Evolutionary conservation across 2,329 filamentous ascomycete genomes (phyloP).

Genomic region (Ascochyta pisi): DNA sequence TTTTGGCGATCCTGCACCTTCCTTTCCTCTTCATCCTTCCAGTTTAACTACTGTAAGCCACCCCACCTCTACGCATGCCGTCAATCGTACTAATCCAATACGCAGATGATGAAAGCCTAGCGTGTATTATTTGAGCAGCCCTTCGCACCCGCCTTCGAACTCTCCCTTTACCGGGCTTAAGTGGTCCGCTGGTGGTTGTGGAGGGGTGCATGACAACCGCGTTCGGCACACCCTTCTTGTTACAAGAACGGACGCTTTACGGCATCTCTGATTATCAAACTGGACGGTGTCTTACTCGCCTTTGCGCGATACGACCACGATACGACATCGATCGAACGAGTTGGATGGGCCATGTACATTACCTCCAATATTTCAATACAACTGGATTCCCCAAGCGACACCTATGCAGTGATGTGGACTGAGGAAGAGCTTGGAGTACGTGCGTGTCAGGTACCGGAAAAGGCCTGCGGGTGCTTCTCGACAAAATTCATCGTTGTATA

Average conservation of each 20-base stretch:
- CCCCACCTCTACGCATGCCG: constrained; percentile 4
- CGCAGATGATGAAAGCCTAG: constrained; percentile 99
- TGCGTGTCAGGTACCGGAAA: background rate
- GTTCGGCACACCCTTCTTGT: constrained; percentile 99
- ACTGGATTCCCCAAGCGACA: constrained; percentile 1
- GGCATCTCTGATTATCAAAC: constrained; percentile 88
- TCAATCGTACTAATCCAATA: constrained; percentile 30
- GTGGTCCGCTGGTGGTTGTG: constrained; percentile 75
- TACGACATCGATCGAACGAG: constrained; percentile 4
- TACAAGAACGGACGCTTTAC: constrained; percentile 94
- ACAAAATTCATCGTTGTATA: constrained; percentile 26
- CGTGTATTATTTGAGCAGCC: constrained; percentile 91
- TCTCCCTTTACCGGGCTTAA: constrained; percentile 91
- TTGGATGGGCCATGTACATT: constrained; percentile 16
- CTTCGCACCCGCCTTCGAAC: constrained; percentile 71
- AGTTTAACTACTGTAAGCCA: constrained; percentile 94
- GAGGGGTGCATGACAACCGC: constrained; percentile 89
- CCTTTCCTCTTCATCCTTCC: constrained; percentile 83
- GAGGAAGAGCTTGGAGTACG: background rate
- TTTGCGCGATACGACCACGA: constrained; percentile 8
- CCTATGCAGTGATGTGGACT: background rate
- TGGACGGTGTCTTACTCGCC: constrained; percentile 59
- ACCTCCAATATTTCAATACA: constrained; percentile 15
- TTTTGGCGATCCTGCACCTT: constrained; percentile 32
- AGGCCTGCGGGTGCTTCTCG: background rate